Conservation (phyloP, 176 grass and related monocot genomes). For the Avena eriantha region DNA sequence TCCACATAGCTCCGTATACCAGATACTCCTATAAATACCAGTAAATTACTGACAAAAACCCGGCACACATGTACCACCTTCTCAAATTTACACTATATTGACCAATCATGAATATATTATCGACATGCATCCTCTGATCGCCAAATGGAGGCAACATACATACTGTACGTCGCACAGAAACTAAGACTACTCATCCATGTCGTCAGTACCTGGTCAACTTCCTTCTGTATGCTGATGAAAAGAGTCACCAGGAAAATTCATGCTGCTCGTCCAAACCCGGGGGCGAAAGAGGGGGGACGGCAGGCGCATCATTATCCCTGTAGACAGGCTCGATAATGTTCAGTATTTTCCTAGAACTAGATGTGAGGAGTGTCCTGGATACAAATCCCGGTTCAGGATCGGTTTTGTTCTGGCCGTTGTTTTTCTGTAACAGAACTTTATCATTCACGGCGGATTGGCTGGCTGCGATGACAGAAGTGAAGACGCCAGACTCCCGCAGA, state of each 20-base stretch:
- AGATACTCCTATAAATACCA: not conserved
- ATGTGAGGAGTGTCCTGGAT: not conserved
- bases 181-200: not conserved
- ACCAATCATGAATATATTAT: not conserved
- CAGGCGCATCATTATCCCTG: not conserved
- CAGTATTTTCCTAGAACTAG: constrained; percentile 2
- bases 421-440: constrained; percentile 22
- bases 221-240: not conserved
- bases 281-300: not conserved
- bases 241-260: not conserved
- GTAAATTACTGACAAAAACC: not conserved
- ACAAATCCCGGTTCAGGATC: not conserved
- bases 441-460: constrained; percentile 43
- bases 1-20: not conserved
- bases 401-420: not conserved
- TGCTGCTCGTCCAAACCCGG: constrained; percentile 3
- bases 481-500: constrained; percentile 80
- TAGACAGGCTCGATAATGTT: not conserved
- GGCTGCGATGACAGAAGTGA: constrained; percentile 74
- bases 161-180: not conserved
- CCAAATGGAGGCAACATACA: constrained; percentile 1
- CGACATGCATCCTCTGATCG: not conserved
- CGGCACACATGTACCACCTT: not conserved
- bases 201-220: not conserved
- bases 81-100: constrained; percentile 8